These are phyloP conservation scores for Syzygium aromaticum DNA, from an alignment of 345 rosid species.

Conservation along the genomic window DNA sequence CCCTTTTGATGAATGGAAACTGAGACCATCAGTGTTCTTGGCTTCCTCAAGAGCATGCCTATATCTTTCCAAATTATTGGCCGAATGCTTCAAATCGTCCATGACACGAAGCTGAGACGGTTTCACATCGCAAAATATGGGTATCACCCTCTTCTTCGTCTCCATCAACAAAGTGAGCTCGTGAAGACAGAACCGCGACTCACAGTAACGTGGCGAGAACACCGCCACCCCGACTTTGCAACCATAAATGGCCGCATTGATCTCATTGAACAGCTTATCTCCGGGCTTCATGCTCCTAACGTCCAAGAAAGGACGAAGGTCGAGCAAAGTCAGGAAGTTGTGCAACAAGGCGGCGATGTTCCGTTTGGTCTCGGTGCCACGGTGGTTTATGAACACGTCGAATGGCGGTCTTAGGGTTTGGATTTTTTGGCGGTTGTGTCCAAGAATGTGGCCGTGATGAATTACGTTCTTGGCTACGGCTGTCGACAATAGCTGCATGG, in stretches of 20 bases:
- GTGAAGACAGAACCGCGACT: slow-evolving; percentile 70
- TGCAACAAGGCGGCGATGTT: slow-evolving; percentile 57
- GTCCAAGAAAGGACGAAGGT: slow-evolving; percentile 53
- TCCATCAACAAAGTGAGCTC: slow-evolving; percentile 72
- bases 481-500: slow-evolving; percentile 42
- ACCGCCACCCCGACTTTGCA: slow-evolving; percentile 64
- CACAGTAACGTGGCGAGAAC: slow-evolving; percentile 67
- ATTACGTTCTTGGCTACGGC: background rate
- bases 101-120: slow-evolving; percentile 59
- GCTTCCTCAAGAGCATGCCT: slow-evolving; percentile 57
- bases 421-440: background rate
- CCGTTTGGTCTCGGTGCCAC: slow-evolving; percentile 71
- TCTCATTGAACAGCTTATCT: slow-evolving; percentile 45
- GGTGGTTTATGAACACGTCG: slow-evolving; percentile 76
- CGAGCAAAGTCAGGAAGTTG: slow-evolving; percentile 30
- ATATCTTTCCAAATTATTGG: slow-evolving; percentile 29
- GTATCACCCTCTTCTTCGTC: slow-evolving; percentile 52
- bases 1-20: slow-evolving; percentile 61
- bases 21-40: slow-evolving; percentile 63
- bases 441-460: background rate
- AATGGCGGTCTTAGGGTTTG: slow-evolving; percentile 13
- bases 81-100: slow-evolving; percentile 21
- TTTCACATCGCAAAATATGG: slow-evolving; percentile 69
- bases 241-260: slow-evolving; percentile 36
- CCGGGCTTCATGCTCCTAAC: slow-evolving; percentile 77